Conservation (phyloP, 805 yeast species). For the Dipodascopsis uninucleata region DNA sequence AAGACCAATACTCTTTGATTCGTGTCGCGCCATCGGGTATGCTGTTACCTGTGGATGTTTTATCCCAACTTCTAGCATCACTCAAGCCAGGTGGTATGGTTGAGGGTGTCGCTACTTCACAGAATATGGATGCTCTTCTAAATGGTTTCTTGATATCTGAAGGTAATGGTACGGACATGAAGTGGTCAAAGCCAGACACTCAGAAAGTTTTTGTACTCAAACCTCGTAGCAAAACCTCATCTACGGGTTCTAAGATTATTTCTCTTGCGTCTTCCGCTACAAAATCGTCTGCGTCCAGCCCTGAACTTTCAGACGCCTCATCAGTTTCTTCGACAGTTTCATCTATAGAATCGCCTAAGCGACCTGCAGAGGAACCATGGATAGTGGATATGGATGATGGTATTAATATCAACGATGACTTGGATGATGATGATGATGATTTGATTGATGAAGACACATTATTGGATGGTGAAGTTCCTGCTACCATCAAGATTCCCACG, state of each 20-base stretch:
- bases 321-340: slow-evolving; percentile 38
- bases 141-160: slow-evolving; percentile 50
- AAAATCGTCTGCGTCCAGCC: slow-evolving; percentile 31
- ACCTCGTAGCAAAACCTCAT: slow-evolving; percentile 10
- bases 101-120: slow-evolving; percentile 31
- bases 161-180: slow-evolving; percentile 38
- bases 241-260: slow-evolving; percentile 10
- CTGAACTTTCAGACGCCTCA: slow-evolving; percentile 44
- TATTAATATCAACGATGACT: slow-evolving; percentile 49
- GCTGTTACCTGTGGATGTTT: slow-evolving; percentile 27
- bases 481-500: slow-evolving; percentile 32
- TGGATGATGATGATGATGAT: slow-evolving; percentile 46
- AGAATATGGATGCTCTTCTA: slow-evolving; percentile 56
- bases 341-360: slow-evolving; percentile 37
- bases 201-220: slow-evolving; percentile 26
- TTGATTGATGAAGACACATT: slow-evolving; percentile 58
- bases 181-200: slow-evolving; percentile 56
- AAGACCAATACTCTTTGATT: slow-evolving; percentile 31
- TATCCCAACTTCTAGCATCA: slow-evolving; percentile 33
- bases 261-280: slow-evolving; percentile 34
- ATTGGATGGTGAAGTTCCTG: slow-evolving; percentile 42
- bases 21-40: slow-evolving; percentile 31
- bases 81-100: slow-evolving; percentile 36
- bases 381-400: slow-evolving; percentile 48
- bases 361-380: slow-evolving; percentile 41